Evolutionary conservation across 805 yeast genomes (phyloP).

Genomic region (Hanseniaspora nectarophila): DNA sequence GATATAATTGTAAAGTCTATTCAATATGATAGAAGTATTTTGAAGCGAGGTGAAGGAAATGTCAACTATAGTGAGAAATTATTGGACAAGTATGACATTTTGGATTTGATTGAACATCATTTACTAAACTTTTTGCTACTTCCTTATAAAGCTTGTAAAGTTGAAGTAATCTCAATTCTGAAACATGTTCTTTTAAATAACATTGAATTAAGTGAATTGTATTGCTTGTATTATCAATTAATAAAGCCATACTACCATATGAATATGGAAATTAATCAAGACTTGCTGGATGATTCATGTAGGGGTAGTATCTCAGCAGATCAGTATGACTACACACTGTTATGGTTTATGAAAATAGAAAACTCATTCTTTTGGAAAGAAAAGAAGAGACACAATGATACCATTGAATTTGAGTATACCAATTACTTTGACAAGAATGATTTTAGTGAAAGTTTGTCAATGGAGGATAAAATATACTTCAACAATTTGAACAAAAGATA

Average conservation of each 20-base stretch:
- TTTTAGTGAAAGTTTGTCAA: constrained; percentile 1
- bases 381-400: constrained; percentile 4
- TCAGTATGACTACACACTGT: constrained; percentile 50
- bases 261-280: constrained; percentile 62
- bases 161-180: background rate
- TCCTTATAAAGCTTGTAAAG: constrained; percentile 1
- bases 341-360: constrained; percentile 54
- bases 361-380: constrained; percentile 72
- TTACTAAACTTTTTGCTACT: constrained; percentile 4
- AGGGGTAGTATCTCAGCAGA: constrained; percentile 53
- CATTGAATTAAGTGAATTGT: constrained; percentile 48
- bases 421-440: constrained; percentile 6
- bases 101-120: constrained; percentile 1
- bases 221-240: constrained; percentile 73
- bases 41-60: background rate
- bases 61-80: background rate
- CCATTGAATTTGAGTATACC: constrained; percentile 38
- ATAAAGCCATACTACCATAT: constrained; percentile 64
- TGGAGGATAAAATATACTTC: constrained; percentile 12
- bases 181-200: background rate
- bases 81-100: background rate
- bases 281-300: constrained; percentile 52
- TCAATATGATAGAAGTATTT: background rate
- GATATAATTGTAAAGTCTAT: background rate
- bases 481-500: background rate